These are phyloP conservation scores for Bryoerythrophyllum caledonicum DNA, from an alignment of 225 moss, liverwort and hornwort species.

Conservation along the genomic window DNA sequence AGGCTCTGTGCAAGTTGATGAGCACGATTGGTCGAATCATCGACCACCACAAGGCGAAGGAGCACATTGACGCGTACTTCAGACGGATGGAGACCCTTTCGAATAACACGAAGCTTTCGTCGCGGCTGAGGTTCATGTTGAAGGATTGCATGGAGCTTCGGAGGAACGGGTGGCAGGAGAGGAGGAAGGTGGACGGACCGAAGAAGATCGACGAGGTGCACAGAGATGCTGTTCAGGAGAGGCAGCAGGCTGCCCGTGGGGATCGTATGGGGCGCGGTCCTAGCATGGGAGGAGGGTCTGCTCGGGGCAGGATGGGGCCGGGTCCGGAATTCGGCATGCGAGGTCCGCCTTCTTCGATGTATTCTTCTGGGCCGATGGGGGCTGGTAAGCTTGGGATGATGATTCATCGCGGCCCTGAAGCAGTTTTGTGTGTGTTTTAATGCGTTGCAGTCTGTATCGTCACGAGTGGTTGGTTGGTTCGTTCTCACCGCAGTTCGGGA, in stretches of 20 bases:
- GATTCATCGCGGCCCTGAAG: not conserved
- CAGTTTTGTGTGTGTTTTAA: not conserved
- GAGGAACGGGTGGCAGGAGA: slow-evolving; percentile 84
- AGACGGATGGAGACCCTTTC: slow-evolving; percentile 74
- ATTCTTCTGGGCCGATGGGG: slow-evolving; percentile 64
- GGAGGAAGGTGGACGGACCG: slow-evolving; percentile 97
- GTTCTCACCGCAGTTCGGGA: not conserved
- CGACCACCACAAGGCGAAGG: slow-evolving; percentile 84
- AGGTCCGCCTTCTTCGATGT: slow-evolving; percentile 74
- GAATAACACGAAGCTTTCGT: slow-evolving; percentile 84
- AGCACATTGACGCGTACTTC: slow-evolving; percentile 93
- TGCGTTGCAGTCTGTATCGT: not conserved
- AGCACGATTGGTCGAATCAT: slow-evolving; percentile 95
- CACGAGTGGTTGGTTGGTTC: not conserved
- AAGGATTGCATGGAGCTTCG: slow-evolving; percentile 93
- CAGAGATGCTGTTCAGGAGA: slow-evolving; percentile 90
- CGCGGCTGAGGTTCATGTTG: slow-evolving; percentile 87
- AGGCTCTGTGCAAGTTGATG: slow-evolving; percentile 98
- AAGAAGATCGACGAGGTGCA: slow-evolving; percentile 98
- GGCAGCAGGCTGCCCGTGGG: slow-evolving; percentile 81
- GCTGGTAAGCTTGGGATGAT: slow-evolving; percentile 50
- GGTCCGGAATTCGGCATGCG: slow-evolving; percentile 73
- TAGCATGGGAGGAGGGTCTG: slow-evolving; percentile 57
- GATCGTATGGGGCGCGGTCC: slow-evolving; percentile 75
- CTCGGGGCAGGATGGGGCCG: slow-evolving; percentile 62